Percentiles rank a stretch among this genome's conserved stretches.
Conservation (phyloP, 768 basidiomycete species). For the Leccinum barrowsii region DNA sequence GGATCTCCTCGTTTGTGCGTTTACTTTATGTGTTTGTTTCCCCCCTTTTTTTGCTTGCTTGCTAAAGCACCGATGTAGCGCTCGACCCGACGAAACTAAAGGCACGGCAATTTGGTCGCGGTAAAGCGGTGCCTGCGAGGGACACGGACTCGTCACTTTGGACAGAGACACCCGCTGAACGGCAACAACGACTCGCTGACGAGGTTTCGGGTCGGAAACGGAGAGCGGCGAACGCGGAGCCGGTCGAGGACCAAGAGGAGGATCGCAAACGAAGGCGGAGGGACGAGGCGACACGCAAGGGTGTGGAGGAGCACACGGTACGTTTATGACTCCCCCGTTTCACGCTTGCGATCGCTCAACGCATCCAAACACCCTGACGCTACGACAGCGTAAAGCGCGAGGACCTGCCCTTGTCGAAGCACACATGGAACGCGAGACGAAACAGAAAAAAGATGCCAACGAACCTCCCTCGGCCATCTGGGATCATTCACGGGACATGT, state of each 20-base stretch:
- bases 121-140: slow-evolving; percentile 39
- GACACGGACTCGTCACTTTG: slow-evolving; percentile 67
- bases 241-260: slow-evolving; percentile 34
- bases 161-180: slow-evolving; percentile 96
- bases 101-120: slow-evolving; percentile 74
- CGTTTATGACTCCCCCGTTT: too few relatives aligned
- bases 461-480: slow-evolving; percentile 70
- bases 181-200: slow-evolving; percentile 87
- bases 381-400: slow-evolving; percentile 42
- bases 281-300: slow-evolving; percentile 66
- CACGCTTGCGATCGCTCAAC: too few relatives aligned
- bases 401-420: slow-evolving; percentile 53
- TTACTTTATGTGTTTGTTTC: neutral
- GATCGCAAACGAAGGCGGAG: slow-evolving; percentile 54
- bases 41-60: neutral
- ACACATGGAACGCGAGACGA: slow-evolving; percentile 40
- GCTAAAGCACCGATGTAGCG: slow-evolving; percentile 38
- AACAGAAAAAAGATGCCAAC: slow-evolving; percentile 40
- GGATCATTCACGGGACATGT: slow-evolving; percentile 93
- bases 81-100: slow-evolving; percentile 86
- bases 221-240: slow-evolving; percentile 54
- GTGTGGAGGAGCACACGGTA: slow-evolving; percentile 72
- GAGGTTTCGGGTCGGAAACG: slow-evolving; percentile 92
- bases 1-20: slow-evolving; percentile 74
- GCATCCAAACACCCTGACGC: slow-evolving; percentile 10